These are phyloP conservation scores for Penicillium glabrum DNA, from an alignment of 2,329 filamentous ascomycete species.

Conservation along the genomic window DNA sequence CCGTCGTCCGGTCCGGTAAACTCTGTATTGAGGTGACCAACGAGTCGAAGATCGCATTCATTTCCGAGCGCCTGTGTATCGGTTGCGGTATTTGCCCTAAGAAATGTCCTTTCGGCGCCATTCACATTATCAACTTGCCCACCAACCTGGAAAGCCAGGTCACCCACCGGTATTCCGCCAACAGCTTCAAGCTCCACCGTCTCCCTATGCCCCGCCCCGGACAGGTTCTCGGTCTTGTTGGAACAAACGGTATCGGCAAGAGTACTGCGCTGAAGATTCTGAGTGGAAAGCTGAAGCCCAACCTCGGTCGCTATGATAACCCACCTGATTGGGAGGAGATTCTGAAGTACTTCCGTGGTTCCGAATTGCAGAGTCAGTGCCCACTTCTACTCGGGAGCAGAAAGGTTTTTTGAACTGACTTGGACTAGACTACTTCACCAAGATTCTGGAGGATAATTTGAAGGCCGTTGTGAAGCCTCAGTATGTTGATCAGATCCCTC, in stretches of 20 bases:
- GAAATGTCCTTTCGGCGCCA: slow-evolving; percentile 97
- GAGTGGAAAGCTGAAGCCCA: slow-evolving; percentile 97
- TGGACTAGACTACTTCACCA: slow-evolving; percentile 88
- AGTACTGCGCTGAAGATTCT: slow-evolving; percentile 99
- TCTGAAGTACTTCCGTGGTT: slow-evolving; percentile 96
- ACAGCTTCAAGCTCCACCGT: slow-evolving; percentile 99
- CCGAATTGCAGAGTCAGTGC: slow-evolving; percentile 85
- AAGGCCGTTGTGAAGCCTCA: slow-evolving; percentile 99
- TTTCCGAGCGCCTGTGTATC: slow-evolving; percentile 93
- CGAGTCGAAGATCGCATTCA: slow-evolving; percentile 93
- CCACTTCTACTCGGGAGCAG: neutral
- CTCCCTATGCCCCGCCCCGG: slow-evolving; percentile 94
- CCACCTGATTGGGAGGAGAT: slow-evolving; percentile 99
- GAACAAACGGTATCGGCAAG: slow-evolving; percentile 99
- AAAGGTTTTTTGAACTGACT: slow-evolving; percentile 11
- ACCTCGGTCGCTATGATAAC: slow-evolving; percentile 91
- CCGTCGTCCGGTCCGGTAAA: slow-evolving; percentile 95
- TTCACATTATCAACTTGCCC: slow-evolving; percentile 99
- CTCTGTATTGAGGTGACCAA: slow-evolving; percentile 91
- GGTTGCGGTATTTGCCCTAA: slow-evolving; percentile 99
- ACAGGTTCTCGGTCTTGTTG: slow-evolving; percentile 92
- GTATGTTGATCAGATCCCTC: slow-evolving; percentile 97
- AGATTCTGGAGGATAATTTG: slow-evolving; percentile 92
- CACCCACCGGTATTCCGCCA: slow-evolving; percentile 97
- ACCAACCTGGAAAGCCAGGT: slow-evolving; percentile 98